These are phyloP conservation scores for Penicillium sclerotigenum DNA, from an alignment of 2,329 filamentous ascomycete species.

Conservation along the genomic window DNA sequence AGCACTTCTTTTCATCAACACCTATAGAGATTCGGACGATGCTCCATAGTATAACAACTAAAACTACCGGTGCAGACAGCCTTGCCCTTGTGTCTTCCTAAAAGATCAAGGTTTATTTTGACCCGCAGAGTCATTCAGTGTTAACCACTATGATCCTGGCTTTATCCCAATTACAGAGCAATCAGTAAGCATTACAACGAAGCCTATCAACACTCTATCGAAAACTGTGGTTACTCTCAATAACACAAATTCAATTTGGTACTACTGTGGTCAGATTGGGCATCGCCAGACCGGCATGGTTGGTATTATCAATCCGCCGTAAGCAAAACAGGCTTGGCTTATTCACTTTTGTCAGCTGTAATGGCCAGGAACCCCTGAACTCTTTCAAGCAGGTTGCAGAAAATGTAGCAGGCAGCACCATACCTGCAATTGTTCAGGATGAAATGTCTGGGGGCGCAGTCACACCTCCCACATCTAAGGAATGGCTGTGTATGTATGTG, in stretches of 20 bases:
- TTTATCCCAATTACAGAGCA: constrained; percentile 28
- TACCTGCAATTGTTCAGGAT: constrained; percentile 2
- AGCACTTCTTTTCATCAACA: neutral
- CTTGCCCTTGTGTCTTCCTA: constrained; percentile 47
- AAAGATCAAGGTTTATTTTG: constrained; percentile 54
- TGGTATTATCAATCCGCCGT: constrained; percentile 67
- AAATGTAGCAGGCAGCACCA: constrained; percentile 2
- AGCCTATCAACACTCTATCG: neutral
- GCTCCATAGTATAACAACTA: neutral
- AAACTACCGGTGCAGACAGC: constrained; percentile 41
- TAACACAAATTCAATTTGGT: constrained; percentile 69
- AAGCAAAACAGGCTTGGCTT: constrained; percentile 5
- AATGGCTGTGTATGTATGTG: too few species aligned
- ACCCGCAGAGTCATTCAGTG: constrained; percentile 52
- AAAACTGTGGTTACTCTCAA: constrained; percentile 37
- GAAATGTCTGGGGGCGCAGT: too few species aligned
- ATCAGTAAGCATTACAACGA: neutral
- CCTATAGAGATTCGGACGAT: constrained; percentile 1
- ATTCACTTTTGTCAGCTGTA: neutral
- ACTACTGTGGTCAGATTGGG: constrained; percentile 70
- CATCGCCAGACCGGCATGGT: constrained; percentile 75
- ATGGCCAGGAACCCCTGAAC: constrained; percentile 8
- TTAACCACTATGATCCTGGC: constrained; percentile 51
- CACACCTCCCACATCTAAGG: too few species aligned
- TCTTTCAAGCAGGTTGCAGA: constrained; percentile 10